Evolutionary conservation across 768 basidiomycete species (phyloP), one percentile per base, ranked within the genome.

Genomic region (Crassisporium funariophilum): DNA sequence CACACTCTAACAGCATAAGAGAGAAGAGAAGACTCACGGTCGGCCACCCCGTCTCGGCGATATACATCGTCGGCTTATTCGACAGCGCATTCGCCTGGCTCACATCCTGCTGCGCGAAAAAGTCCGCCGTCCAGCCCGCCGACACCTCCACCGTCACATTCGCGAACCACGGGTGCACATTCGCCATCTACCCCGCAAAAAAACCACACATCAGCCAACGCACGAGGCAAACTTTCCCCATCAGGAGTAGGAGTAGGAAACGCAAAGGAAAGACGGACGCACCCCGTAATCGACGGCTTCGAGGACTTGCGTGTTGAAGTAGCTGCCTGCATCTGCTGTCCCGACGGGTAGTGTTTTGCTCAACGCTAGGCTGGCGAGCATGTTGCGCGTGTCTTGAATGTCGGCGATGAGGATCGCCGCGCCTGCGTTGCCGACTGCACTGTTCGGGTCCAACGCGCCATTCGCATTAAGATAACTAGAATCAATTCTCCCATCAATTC

Each of bases 141-240:
- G 88, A 84, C 3, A 77, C 56, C 4, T 79, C 64, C 19, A 85
- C 81, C 6, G 79, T 75, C 19, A 86, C 78, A 55, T 86, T 83
- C n/a, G 87, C 95, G 62, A 97, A 98, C 91, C 91, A 94, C 3
- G 93, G 84, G 60, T 95, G 93, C 5, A 93, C 91, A 52, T 97
- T 95, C 5, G 91, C 79, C 86, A 94, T 80, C 84, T 87, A 49
- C 12, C 25, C 3, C 1, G 11, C 5, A 44, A 24, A n/a, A 19
- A 29, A 21, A 16, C 15, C 52, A 41, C 29, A 15, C 34, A 31
- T 9, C 10, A 11, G 29, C 16, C 16, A n/a, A 5, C 21, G 5
- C 15, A 8, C 16, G 7, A 35, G 20, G 27, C 17, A 11, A 44
- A n/a, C n/a, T n/a, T n/a, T n/a, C n/a, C n/a, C n/a, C n/a, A n/a